Percentiles rank a stretch among this genome's conserved stretches.
Conservation (phyloP, 192 early-diverging fungal genomes). For the Coemansia sp. region DNA sequence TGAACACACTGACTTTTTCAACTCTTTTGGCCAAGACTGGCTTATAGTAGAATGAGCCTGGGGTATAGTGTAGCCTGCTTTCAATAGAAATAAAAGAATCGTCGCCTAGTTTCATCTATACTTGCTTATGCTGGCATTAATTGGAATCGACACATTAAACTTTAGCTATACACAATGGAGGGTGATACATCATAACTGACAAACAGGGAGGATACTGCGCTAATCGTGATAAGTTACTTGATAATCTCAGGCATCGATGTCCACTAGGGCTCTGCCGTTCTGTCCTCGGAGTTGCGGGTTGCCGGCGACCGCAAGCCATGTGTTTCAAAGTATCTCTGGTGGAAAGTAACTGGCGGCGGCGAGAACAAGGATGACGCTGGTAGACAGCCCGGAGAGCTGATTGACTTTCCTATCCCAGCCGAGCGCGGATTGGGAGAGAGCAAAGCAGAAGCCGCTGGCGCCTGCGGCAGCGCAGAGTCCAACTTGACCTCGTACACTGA, state of each 20-base stretch:
- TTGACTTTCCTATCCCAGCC: slow-evolving; percentile 12
- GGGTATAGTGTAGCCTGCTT: neutral
- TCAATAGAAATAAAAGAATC: no score
- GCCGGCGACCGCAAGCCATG: neutral
- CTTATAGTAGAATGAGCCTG: neutral
- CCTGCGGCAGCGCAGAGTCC: slow-evolving; percentile 8
- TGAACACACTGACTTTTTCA: slow-evolving; percentile 27
- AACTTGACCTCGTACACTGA: slow-evolving; percentile 30
- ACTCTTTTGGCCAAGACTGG: slow-evolving; percentile 38
- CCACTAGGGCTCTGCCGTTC: neutral
- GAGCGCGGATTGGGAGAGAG: slow-evolving; percentile 20
- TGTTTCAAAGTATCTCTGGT: slow-evolving; percentile 27
- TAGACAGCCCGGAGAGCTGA: slow-evolving; percentile 23
- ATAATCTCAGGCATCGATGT: no score
- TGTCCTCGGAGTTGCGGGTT: neutral
- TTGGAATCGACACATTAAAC: no score
- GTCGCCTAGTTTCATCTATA: no score
- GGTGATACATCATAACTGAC: no score
- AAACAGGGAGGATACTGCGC: no score
- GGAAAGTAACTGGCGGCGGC: slow-evolving; percentile 21
- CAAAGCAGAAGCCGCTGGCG: slow-evolving; percentile 6
- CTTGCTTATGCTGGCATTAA: no score
- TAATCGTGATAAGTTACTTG: no score
- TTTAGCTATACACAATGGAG: no score
- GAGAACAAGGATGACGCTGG: slow-evolving; percentile 29